Conservation (phyloP, 2,329 filamentous ascomycete genomes). For the Lachnellula subtilissima region DNA sequence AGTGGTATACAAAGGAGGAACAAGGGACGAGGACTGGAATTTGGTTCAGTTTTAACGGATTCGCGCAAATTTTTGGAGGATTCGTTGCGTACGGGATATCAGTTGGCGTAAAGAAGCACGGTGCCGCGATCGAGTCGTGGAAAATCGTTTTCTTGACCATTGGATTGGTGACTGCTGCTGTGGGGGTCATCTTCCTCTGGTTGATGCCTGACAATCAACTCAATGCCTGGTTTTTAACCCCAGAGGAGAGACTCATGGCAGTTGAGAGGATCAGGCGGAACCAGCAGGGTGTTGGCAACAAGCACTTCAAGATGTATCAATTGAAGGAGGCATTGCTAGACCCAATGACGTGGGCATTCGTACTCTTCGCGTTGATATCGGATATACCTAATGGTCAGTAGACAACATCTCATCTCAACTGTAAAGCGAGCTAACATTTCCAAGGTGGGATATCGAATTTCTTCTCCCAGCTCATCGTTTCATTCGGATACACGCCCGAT, state of each 20-base stretch:
- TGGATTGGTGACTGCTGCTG: conserved; percentile 40
- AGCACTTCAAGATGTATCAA: conserved; percentile 48
- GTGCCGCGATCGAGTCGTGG: conserved; percentile 50
- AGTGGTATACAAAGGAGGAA: conserved; percentile 70
- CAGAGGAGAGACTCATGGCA: conserved; percentile 41
- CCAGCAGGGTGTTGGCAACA: conserved; percentile 52
- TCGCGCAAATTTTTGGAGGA: conserved; percentile 59
- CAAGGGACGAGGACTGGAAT: conserved; percentile 58
- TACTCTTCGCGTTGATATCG: conserved; percentile 40
- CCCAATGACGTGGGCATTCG: conserved; percentile 34
- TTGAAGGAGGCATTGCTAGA: conserved; percentile 42
- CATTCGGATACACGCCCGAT: conserved; percentile 33
- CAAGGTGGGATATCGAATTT: conserved; percentile 52
- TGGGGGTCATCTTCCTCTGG: conserved; percentile 40
- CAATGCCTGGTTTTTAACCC: conserved; percentile 41
- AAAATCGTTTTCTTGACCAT: conserved; percentile 52
- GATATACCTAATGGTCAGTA: conserved; percentile 29
- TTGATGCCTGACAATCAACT: conserved; percentile 40
- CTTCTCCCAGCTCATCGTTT: conserved; percentile 53
- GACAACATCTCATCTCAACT: background rate
- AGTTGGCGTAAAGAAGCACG: conserved; percentile 43
- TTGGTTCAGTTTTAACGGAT: conserved; percentile 66
- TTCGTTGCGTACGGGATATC: conserved; percentile 60
- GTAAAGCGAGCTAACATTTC: background rate
- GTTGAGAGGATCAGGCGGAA: conserved; percentile 47